Percentiles rank a stretch among this genome's conserved stretches.
phyloP scores from a whole-genome alignment of 1,284 basidiomycete species.

The Ustilago crameri region DNA sequence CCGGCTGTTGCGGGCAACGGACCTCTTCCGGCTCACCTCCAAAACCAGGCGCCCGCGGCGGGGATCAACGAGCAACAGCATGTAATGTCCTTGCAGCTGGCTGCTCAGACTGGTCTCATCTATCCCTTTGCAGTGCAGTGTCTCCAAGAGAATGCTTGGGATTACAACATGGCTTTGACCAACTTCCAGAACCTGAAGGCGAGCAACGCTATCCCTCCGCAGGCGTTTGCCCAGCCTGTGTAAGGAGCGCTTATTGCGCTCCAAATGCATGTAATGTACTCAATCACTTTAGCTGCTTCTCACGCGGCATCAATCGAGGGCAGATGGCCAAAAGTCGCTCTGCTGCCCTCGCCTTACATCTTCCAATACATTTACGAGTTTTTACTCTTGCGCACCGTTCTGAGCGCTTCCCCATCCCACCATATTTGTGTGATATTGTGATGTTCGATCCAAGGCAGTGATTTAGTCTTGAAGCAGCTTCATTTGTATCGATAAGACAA shows the following conservation, averaged over 20 bases:
- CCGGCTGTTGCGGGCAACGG: constrained; percentile 6
- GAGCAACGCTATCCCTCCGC: constrained; percentile 50
- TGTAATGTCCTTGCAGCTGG: constrained; percentile 64
- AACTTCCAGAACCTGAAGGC: constrained; percentile 67
- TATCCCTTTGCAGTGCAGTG: constrained; percentile 69
- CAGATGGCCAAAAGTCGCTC: not conserved
- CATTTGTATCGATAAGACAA: no score
- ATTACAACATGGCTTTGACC: constrained; percentile 61
- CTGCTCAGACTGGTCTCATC: constrained; percentile 64
- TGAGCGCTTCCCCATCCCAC: not conserved
- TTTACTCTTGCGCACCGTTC: not conserved
- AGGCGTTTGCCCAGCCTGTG: constrained; percentile 45
- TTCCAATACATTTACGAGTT: constrained; percentile 1
- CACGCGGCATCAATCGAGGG: not conserved
- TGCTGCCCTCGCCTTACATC: not conserved
- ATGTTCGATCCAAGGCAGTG: no score
- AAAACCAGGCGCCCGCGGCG: constrained; percentile 44
- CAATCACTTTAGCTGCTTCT: not conserved
- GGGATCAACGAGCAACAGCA: constrained; percentile 67
- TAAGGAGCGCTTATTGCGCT: not conserved
- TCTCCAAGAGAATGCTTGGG: constrained; percentile 68
- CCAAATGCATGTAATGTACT: not conserved
- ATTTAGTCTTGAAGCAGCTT: no score
- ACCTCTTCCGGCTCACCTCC: constrained; percentile 45
- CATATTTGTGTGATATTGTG: not conserved